Evolutionary conservation across 2,329 filamentous ascomycete species (phyloP).

Genomic region (Pleomassaria siparia): DNA sequence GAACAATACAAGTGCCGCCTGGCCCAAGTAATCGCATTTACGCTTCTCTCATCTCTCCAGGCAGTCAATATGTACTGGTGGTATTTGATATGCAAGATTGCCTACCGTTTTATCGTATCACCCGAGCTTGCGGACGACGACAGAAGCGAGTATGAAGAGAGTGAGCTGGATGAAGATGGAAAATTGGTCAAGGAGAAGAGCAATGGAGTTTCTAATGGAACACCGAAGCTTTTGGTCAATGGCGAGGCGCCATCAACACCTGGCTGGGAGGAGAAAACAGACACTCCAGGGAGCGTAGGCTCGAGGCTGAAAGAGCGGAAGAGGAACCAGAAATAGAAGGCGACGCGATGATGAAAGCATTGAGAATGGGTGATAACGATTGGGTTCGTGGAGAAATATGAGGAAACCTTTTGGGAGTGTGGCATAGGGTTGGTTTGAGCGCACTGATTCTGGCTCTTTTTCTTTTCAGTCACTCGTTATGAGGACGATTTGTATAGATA

Average conservation of each 20-base stretch:
- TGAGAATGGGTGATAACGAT: background rate
- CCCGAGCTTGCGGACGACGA: constrained; percentile 65
- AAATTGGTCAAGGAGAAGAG: constrained; percentile 13
- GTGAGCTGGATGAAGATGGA: constrained; percentile 47
- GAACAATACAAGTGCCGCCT: constrained; percentile 77
- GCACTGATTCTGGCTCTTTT: background rate
- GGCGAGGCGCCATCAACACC: constrained; percentile 21
- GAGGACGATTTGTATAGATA: background rate
- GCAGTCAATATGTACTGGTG: constrained; percentile 81
- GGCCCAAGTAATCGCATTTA: constrained; percentile 66
- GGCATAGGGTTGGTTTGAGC: background rate
- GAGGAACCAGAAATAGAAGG: constrained; percentile 4
- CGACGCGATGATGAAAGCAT: background rate
- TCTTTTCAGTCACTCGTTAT: background rate
- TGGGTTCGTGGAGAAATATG: background rate
- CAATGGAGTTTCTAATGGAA: constrained; percentile 16
- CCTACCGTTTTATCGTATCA: constrained; percentile 67
- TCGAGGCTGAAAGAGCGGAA: constrained; percentile 5
- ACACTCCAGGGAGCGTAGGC: background rate
- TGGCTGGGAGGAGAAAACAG: too few species aligned
- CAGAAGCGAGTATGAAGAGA: constrained; percentile 64
- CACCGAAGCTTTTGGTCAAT: constrained; percentile 30
- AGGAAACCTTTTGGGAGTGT: background rate
- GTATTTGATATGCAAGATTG: constrained; percentile 74
- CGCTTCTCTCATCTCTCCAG: constrained; percentile 67